Evolutionary conservation across 495 filamentous ascomycete species (phyloP).

Genomic region (Astrothelium macrocarpum): DNA sequence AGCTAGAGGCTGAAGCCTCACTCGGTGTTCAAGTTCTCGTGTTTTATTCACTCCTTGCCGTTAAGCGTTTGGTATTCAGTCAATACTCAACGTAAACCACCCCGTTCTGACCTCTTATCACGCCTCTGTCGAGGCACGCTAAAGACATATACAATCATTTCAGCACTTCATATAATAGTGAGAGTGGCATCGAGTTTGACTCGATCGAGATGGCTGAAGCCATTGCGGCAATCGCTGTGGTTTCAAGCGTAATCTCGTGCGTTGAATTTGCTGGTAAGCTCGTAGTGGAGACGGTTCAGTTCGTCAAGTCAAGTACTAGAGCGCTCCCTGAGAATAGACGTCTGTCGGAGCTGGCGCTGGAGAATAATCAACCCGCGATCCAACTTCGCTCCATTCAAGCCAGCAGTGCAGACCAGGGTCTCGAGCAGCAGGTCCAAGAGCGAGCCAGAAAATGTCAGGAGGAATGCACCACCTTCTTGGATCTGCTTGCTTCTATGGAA

Average conservation of each 20-base stretch:
- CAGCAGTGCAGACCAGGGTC: background rate
- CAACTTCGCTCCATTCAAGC: background rate
- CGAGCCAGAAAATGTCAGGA: background rate
- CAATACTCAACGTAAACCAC: too few relatives aligned
- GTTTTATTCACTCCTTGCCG: too few relatives aligned
- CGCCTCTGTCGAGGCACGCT: too few relatives aligned
- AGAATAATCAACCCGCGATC: background rate
- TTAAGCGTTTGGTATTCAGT: too few relatives aligned
- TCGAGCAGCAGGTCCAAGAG: background rate
- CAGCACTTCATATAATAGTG: too few relatives aligned
- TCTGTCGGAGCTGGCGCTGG: background rate
- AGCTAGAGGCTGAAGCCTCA: too few relatives aligned
- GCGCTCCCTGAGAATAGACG: background rate
- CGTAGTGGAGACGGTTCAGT: background rate
- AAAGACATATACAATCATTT: too few relatives aligned
- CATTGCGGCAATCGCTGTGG: background rate
- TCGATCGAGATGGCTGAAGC: constrained; percentile 1
- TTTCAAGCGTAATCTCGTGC: background rate
- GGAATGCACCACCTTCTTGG: background rate
- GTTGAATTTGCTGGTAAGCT: background rate
- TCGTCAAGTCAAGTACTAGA: background rate
- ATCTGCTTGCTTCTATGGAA: background rate
- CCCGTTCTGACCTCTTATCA: too few relatives aligned
- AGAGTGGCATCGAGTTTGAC: too few relatives aligned
- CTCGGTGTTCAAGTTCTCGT: too few relatives aligned